phyloP scores from a whole-genome alignment of 352 stramenopile species.

The Globisporangium nodosum region DNA sequence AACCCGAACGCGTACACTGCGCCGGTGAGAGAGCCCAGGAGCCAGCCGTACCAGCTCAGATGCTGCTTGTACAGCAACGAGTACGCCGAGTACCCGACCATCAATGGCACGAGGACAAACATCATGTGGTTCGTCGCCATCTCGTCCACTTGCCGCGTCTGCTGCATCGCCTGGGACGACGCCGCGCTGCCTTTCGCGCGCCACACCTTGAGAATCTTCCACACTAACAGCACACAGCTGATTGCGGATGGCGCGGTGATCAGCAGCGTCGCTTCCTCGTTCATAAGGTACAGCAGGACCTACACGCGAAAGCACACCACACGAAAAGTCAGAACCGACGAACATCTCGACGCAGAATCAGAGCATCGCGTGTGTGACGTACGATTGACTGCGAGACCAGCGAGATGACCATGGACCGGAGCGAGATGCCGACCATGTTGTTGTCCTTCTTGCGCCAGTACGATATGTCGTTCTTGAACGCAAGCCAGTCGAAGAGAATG shows the following conservation, averaged over 20 bases:
- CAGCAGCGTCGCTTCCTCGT: slow-evolving; percentile 92
- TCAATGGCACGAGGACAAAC: slow-evolving; percentile 64
- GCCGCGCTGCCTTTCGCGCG: slow-evolving; percentile 21
- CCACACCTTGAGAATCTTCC: slow-evolving; percentile 82
- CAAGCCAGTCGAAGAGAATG: slow-evolving; percentile 97
- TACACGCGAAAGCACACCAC: slow-evolving; percentile 6
- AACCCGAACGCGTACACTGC: slow-evolving; percentile 90
- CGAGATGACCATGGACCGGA: slow-evolving; percentile 91
- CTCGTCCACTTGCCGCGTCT: slow-evolving; percentile 67
- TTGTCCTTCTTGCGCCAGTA: slow-evolving; percentile 95
- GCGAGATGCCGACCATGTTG: slow-evolving; percentile 90
- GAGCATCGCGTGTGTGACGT: neutral
- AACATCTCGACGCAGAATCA: neutral
- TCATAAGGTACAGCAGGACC: slow-evolving; percentile 94
- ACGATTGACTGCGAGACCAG: slow-evolving; percentile 90
- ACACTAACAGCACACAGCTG: slow-evolving; percentile 76
- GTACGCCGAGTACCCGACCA: slow-evolving; percentile 77
- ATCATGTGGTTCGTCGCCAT: slow-evolving; percentile 84
- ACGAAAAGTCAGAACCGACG: neutral
- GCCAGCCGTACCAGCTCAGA: slow-evolving; percentile 76
- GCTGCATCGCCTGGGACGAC: slow-evolving; percentile 21
- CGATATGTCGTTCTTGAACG: slow-evolving; percentile 96
- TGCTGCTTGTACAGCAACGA: slow-evolving; percentile 83
- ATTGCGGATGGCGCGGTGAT: slow-evolving; percentile 78
- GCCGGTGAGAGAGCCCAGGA: slow-evolving; percentile 83